phyloP scores from a whole-genome alignment of 768 basidiomycete genomes.

The Kwoniella heveanensis region DNA sequence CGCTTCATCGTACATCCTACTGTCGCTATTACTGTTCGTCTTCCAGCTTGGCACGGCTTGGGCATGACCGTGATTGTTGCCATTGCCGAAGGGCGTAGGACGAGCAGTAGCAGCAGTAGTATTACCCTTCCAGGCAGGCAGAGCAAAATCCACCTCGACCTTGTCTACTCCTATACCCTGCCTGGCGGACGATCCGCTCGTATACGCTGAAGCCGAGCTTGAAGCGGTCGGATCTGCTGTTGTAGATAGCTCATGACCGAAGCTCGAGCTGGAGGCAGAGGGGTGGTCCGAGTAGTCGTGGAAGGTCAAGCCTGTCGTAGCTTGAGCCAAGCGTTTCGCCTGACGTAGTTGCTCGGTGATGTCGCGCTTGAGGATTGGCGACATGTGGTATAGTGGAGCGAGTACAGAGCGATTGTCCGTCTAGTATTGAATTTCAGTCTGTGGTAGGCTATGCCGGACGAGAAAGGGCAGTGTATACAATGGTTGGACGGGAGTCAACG shows the following conservation, averaged over 20 bases:
- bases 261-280: no score
- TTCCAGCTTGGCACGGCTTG: neutral
- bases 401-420: neutral
- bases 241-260: no score
- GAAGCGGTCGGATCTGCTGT: neutral
- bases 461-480: no score
- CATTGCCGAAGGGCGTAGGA: neutral
- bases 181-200: conserved; percentile 18
- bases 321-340: conserved; percentile 36
- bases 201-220: neutral
- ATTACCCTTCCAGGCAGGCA: conserved; percentile 8
- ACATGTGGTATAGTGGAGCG: conserved; percentile 25
- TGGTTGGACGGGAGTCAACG: no score
- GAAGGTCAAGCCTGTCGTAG: conserved; percentile 11
- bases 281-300: neutral
- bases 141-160: conserved; percentile 10
- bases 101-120: no score
- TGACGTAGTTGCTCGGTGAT: conserved; percentile 43
- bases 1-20: neutral
- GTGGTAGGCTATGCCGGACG: no score
- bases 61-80: neutral
- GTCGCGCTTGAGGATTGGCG: conserved; percentile 48
- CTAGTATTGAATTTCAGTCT: neutral
- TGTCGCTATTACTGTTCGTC: conserved; percentile 3
- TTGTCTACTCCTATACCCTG: conserved; percentile 31